Conservation (phyloP, 2,329 filamentous ascomycete genomes). For the Microsporum ferrugineum region DNA sequence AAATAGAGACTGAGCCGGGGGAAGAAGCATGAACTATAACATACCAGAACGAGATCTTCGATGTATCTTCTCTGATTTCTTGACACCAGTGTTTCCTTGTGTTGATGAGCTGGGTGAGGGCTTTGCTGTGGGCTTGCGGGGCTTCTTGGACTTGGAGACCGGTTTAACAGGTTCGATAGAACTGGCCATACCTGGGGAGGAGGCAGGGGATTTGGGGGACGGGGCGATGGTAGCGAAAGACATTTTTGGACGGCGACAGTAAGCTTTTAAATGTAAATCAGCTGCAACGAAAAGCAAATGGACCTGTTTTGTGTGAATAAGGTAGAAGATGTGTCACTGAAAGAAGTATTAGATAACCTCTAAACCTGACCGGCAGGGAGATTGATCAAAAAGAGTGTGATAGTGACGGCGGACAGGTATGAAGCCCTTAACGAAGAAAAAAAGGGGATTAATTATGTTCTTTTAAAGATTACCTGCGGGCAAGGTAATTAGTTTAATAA, state of each 20-base stretch:
- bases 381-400: neutral
- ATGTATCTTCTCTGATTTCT: constrained; percentile 12
- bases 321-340: neutral
- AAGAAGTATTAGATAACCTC: neutral
- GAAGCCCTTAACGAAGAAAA: neutral
- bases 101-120: constrained; percentile 2
- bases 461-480: constrained; percentile 2
- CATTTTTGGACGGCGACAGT: constrained; percentile 8
- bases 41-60: constrained; percentile 14
- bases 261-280: neutral
- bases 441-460: constrained; percentile 6
- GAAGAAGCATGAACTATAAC: neutral
- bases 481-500: constrained; percentile 1
- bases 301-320: neutral
- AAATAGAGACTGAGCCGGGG: neutral
- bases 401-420: constrained; percentile 2
- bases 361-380: constrained; percentile 5
- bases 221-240: constrained; percentile 16
- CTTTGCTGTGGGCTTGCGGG: constrained; percentile 9
- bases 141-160: constrained; percentile 9
- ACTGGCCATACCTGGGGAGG: constrained; percentile 8
- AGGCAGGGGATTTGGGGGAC: constrained; percentile 10
- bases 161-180: constrained; percentile 8
- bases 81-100: constrained; percentile 5
- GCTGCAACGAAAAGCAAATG: neutral